Percentiles rank a stretch among this genome's conserved stretches.
phyloP scores from a whole-genome alignment of 257 asterid species.

The Nicotiana sylvestris region DNA sequence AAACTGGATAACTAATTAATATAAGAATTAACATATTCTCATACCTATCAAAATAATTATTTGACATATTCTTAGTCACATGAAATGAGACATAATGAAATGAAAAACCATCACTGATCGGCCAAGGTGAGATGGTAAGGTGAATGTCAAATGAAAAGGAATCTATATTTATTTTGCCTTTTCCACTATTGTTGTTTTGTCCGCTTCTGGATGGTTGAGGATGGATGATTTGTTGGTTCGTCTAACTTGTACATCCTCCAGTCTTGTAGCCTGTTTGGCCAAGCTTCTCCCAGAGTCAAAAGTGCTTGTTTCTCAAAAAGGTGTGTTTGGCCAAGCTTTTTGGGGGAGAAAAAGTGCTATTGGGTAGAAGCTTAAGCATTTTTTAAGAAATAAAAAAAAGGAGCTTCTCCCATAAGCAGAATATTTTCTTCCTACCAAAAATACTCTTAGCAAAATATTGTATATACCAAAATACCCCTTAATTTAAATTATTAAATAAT shows the following conservation, averaged over 20 bases:
- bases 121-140: background rate
- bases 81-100: background rate
- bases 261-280: too few species aligned
- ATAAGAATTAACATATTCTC: background rate
- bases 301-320: too few species aligned
- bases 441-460: too few species aligned
- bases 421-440: too few species aligned
- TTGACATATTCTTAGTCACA: background rate
- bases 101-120: background rate
- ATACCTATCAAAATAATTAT: background rate
- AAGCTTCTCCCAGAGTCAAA: too few species aligned
- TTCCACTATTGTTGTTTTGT: background rate
- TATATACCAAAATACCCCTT: too few species aligned
- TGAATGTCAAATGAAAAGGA: background rate
- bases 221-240: background rate
- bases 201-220: background rate
- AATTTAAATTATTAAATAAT: too few species aligned
- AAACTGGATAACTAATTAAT: background rate
- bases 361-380: too few species aligned
- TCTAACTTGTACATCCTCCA: background rate
- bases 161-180: background rate
- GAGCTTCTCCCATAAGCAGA: too few species aligned
- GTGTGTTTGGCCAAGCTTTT: too few species aligned
- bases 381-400: too few species aligned
- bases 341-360: too few species aligned